phyloP scores from a whole-genome alignment of 2,329 filamentous ascomycete genomes.

The Fusarium torulosum region DNA sequence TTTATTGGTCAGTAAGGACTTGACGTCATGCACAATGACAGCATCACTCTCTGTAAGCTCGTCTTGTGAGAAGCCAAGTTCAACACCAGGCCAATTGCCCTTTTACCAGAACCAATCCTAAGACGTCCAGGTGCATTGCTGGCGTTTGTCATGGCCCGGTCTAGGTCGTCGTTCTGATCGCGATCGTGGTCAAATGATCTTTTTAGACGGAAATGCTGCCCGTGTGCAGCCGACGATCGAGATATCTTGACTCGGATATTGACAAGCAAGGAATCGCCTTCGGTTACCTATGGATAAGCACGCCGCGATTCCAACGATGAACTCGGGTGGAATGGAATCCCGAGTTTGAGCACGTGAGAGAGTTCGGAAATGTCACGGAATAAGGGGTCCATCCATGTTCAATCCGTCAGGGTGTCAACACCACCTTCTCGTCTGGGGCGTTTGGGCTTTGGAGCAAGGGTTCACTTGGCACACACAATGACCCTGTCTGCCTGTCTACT shows the following conservation, averaged over 20 bases:
- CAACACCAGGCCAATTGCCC: slow-evolving; percentile 22
- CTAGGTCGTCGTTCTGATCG: slow-evolving; percentile 34
- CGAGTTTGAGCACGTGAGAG: slow-evolving; percentile 13
- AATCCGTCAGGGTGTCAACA: slow-evolving; percentile 35
- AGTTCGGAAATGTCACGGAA: slow-evolving; percentile 18
- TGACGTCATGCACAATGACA: slow-evolving; percentile 39
- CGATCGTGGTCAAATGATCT: slow-evolving; percentile 38
- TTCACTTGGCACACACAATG: background rate
- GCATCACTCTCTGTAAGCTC: slow-evolving; percentile 39
- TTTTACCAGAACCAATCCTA: slow-evolving; percentile 30
- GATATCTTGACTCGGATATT: slow-evolving; percentile 27
- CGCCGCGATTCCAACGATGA: background rate
- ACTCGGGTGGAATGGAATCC: background rate
- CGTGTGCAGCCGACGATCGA: slow-evolving; percentile 38
- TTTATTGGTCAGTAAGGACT: slow-evolving; percentile 23
- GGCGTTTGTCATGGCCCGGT: slow-evolving; percentile 24
- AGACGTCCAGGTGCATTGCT: slow-evolving; percentile 27
- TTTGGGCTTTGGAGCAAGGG: slow-evolving; percentile 19
- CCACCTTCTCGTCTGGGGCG: slow-evolving; percentile 16
- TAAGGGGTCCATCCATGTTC: slow-evolving; percentile 30
- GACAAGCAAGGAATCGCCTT: slow-evolving; percentile 27
- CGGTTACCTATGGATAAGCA: slow-evolving; percentile 14
- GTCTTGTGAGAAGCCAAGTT: slow-evolving; percentile 14
- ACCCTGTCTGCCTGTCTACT: background rate
- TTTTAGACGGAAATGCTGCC: slow-evolving; percentile 11